phyloP scores from a whole-genome alignment of 805 yeast species.

The Hanseniaspora taiwanica region DNA sequence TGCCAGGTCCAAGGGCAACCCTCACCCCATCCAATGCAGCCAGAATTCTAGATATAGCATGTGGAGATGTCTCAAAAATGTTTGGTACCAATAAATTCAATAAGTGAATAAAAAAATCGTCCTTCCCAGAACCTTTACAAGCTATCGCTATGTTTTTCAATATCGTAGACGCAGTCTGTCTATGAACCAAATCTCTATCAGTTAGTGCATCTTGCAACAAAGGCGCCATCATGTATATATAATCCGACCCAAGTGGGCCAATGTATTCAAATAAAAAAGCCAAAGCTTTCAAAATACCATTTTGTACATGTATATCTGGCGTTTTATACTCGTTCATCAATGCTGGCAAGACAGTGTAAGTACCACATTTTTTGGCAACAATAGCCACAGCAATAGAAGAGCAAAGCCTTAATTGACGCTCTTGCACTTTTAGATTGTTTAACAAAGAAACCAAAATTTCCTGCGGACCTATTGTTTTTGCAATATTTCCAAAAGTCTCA shows the following conservation, averaged over 20 bases:
- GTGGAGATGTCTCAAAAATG: conserved; percentile 89
- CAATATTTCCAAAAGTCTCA: conserved; percentile 79
- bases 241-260: conserved; percentile 67
- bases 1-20: conserved; percentile 62
- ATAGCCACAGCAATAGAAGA: conserved; percentile 97
- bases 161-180: conserved; percentile 91
- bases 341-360: conserved; percentile 88
- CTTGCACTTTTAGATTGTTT: conserved; percentile 81
- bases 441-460: conserved; percentile 78
- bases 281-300: conserved; percentile 85
- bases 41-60: conserved; percentile 69
- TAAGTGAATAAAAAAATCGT: conserved; percentile 73
- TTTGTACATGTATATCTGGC: conserved; percentile 87
- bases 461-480: conserved; percentile 90
- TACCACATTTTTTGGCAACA: conserved; percentile 86
- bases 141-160: conserved; percentile 71
- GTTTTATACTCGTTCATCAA: conserved; percentile 89
- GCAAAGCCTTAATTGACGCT: conserved; percentile 90
- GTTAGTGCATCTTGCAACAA: conserved; percentile 79
- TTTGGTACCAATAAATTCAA: conserved; percentile 79
- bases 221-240: conserved; percentile 67
- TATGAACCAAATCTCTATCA: conserved; percentile 81
- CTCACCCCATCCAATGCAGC: conserved; percentile 71
- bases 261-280: conserved; percentile 87
- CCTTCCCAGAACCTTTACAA: conserved; percentile 60